Base-by-base conservation (phyloP, 73 alveolate genomes). In the Symbiodinium natans region DNA sequence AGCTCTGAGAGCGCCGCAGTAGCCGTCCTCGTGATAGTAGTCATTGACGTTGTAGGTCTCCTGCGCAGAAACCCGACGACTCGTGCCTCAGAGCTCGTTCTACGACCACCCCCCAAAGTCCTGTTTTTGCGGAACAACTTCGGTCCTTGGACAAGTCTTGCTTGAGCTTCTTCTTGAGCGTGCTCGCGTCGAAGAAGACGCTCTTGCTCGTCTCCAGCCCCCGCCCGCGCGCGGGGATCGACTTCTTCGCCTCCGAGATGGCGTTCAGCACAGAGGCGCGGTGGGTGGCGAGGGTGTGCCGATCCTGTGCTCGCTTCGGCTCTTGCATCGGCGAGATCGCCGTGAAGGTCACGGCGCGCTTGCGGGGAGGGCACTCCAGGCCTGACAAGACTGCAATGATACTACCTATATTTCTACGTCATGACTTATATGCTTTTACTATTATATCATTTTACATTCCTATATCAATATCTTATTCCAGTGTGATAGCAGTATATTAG, bases 151-250 rank as follows among this genome's bases (percentile, higher is more conserved):
- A 71, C 77, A 90, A 73, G 46, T 90, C 97, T 59, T 90, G 89
- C 77, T 90, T 90, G 42, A 90, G 97, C 56, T 90, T 90, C 54
- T 90, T 90, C 97, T 90, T 90, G 80, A 90, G 56, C 38, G 97
- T 83, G 41, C 80, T 71, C 75, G 97, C 97, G 33, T 90, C 97
- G 52, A 90, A 38, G 34, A 90, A 90, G 41, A 90, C 97, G 40
- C 56, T 90, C n/a, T 63, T 23, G 80, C 80, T 63, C 33, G 80
- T 31, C 80, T 63, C 80, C 80, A 25, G 31, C 11, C 36, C 59
- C 13, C 13, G 59, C 59, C 21, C 59, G 6, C 13, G 80, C 0
- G 80, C 80, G 27, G 80, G 80, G 36, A 63, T 36, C 11, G 80
- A 63, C 80, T 63, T 63, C 80, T 63, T 63, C 11, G 80, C 80